Evolutionary conservation across 2,329 filamentous ascomycete genomes (phyloP).

Genomic region (Mollisia scopiformis): DNA sequence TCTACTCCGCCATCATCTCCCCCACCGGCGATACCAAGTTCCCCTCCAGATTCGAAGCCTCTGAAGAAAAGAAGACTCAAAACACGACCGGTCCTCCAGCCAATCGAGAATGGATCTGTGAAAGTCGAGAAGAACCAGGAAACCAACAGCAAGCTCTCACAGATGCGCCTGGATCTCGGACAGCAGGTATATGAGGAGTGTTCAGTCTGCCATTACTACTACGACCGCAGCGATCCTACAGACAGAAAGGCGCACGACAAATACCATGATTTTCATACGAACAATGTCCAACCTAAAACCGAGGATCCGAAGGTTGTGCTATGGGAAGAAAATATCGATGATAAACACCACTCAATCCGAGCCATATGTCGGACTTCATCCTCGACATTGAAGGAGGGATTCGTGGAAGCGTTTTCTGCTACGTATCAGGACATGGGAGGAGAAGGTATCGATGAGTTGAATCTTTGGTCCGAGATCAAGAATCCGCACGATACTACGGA

Average conservation of each 20-base stretch:
- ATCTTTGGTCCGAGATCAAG: conserved; percentile 5
- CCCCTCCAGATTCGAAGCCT: background rate
- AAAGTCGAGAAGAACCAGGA: background rate
- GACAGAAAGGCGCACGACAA: conserved; percentile 19
- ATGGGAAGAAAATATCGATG: conserved; percentile 2
- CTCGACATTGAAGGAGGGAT: background rate
- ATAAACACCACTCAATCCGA: background rate
- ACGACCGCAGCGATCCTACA: conserved; percentile 10
- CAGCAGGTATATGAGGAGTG: conserved; percentile 13
- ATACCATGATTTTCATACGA: conserved; percentile 4
- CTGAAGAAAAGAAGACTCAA: conserved; percentile 23
- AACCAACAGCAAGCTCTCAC: background rate
- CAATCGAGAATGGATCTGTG: background rate
- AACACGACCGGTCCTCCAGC: conserved; percentile 10
- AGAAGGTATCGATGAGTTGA: background rate
- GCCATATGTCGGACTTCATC: background rate
- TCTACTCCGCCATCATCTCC: conserved; percentile 20
- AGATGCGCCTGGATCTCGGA: conserved; percentile 22
- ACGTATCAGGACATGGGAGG: background rate
- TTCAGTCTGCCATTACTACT: conserved; percentile 21
- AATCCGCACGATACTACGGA: conserved; percentile 2
- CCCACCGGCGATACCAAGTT: conserved; percentile 17
- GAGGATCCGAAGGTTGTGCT: background rate
- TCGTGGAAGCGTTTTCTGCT: background rate
- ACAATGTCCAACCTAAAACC: background rate